A percentile compares a stretch with the other conserved stretches of the same genome.
phyloP scores from a whole-genome alignment of 495 filamentous ascomycete species.

The Chaetomium fimeti region DNA sequence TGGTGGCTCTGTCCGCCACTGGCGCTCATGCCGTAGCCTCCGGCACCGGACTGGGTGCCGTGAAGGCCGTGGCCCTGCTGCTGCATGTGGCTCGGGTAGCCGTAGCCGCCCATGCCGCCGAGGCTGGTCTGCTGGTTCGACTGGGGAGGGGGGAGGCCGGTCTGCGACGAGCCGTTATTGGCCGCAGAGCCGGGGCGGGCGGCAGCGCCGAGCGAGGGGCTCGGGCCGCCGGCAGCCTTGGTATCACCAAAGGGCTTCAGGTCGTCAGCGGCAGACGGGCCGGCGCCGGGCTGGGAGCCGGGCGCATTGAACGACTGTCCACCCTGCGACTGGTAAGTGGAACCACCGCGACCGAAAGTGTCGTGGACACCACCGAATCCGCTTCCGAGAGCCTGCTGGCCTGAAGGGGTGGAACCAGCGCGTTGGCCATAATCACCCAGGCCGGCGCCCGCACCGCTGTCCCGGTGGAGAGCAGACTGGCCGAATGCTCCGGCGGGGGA shows the following conservation, averaged over 20 bases:
- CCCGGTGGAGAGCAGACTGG: constrained; percentile 65
- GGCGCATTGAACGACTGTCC: constrained; percentile 66
- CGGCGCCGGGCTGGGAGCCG: constrained; percentile 53
- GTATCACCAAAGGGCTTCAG: constrained; percentile 71
- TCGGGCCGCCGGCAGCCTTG: constrained; percentile 71
- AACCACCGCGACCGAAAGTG: constrained; percentile 67
- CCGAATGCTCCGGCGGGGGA: constrained; percentile 77
- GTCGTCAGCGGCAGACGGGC: constrained; percentile 56
- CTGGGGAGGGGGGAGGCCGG: constrained; percentile 72
- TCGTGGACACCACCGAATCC: constrained; percentile 75
- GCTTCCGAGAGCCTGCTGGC: constrained; percentile 63
- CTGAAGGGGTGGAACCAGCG: constrained; percentile 68
- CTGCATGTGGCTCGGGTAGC: constrained; percentile 70
- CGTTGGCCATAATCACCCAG: constrained; percentile 70
- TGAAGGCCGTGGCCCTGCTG: constrained; percentile 58
- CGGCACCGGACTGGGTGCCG: constrained; percentile 60
- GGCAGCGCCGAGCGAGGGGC: constrained; percentile 77
- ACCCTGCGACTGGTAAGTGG: constrained; percentile 60
- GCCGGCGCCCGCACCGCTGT: constrained; percentile 55
- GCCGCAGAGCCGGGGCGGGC: constrained; percentile 82
- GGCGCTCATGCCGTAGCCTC: constrained; percentile 66
- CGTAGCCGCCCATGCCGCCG: constrained; percentile 58
- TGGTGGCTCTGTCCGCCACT: constrained; percentile 66
- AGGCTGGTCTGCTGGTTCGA: constrained; percentile 54
- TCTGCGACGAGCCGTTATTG: constrained; percentile 66